These are phyloP conservation scores for Lunasporangiospora selenospora DNA, from an alignment of 192 early-diverging fungal genomes.

Conservation along the genomic window DNA sequence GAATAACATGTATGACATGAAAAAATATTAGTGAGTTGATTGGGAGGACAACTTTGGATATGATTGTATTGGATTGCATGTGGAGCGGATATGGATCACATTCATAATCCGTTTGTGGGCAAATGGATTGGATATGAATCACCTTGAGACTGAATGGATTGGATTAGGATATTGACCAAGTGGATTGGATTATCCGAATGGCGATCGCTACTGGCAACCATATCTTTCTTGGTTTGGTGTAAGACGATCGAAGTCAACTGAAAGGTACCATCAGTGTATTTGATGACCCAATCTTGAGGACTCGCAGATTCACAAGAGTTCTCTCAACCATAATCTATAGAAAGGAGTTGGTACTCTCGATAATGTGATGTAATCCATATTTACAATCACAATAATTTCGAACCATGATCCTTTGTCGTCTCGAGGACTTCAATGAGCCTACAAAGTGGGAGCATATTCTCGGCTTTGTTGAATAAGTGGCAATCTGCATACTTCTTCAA, in stretches of 20 bases:
- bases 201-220: conserved; percentile 2
- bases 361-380: neutral
- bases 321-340: neutral
- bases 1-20: too few relatives aligned
- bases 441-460: conserved; percentile 7
- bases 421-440: conserved; percentile 1
- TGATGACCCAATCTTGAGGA: neutral
- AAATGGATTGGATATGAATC: too few relatives aligned
- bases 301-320: conserved; percentile 3
- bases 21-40: too few relatives aligned
- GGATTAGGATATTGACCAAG: too few relatives aligned
- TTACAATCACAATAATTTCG: neutral
- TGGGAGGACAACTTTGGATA: too few relatives aligned
- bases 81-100: too few relatives aligned
- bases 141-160: too few relatives aligned
- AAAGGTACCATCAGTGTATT: neutral
- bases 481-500: conserved; percentile 13
- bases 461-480: conserved; percentile 10
- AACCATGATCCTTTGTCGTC: neutral
- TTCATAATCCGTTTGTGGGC: too few relatives aligned
- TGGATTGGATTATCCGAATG: too few relatives aligned
- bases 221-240: neutral
- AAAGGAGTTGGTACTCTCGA: neutral
- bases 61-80: too few relatives aligned
- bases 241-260: neutral